Conservation (phyloP, 2,329 filamentous ascomycete species). For the Penicillium sp. region DNA sequence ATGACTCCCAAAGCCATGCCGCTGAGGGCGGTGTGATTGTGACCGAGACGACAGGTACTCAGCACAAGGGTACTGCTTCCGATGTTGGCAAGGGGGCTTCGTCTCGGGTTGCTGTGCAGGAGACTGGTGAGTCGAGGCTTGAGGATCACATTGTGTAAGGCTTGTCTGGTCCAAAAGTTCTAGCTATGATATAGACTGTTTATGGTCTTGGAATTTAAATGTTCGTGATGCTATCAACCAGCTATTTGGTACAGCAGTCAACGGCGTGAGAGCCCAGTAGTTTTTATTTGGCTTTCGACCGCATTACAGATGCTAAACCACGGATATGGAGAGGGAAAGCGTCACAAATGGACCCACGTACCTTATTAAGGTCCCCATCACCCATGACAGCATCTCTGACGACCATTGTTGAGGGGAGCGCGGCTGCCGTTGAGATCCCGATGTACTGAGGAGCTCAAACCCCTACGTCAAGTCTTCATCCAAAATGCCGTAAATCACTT, state of each 20-base stretch:
- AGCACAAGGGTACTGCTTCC: neutral
- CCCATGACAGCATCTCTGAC: too few relatives aligned
- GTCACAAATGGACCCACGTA: too few relatives aligned
- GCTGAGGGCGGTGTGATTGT: neutral
- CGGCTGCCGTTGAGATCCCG: too few relatives aligned
- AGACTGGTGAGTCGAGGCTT: slow-evolving; percentile 13
- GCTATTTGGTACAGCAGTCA: too few relatives aligned
- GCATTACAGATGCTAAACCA: too few relatives aligned
- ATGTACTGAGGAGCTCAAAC: too few relatives aligned
- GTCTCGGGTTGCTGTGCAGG: slow-evolving; percentile 17
- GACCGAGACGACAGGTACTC: neutral
- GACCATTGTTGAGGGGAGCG: too few relatives aligned
- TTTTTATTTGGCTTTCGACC: too few relatives aligned
- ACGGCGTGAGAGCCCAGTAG: too few relatives aligned
- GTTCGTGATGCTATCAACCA: too few relatives aligned
- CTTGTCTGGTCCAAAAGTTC: neutral
- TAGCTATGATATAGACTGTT: neutral
- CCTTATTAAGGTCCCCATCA: too few relatives aligned
- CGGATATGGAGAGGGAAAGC: too few relatives aligned
- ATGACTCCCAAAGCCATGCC: slow-evolving; percentile 1
- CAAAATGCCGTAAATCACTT: neutral
- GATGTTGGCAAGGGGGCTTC: slow-evolving; percentile 13
- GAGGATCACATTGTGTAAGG: slow-evolving; percentile 19
- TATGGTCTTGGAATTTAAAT: neutral
- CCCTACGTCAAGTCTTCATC: neutral